Evolutionary conservation across 495 filamentous ascomycete genomes (phyloP).

Genomic region (Trichoderma virens): DNA sequence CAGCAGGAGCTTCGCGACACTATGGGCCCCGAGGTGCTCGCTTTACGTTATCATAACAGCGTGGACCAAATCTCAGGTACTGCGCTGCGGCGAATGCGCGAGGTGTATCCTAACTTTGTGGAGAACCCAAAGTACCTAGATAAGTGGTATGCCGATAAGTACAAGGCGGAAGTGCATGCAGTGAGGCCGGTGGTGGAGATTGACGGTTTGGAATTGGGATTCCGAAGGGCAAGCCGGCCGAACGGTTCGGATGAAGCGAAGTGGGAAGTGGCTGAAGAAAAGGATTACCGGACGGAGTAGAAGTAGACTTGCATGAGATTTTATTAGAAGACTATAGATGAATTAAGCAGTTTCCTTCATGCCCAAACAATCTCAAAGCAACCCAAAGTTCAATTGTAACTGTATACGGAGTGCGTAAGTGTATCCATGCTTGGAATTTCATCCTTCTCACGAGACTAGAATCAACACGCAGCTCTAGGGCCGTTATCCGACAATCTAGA

Average conservation of each 20-base stretch:
- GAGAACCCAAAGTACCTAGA: conserved; percentile 10
- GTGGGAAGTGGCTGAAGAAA: conserved; percentile 45
- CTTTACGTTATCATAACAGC: conserved; percentile 58
- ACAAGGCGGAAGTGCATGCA: conserved; percentile 36
- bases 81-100: conserved; percentile 55
- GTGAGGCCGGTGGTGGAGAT: conserved; percentile 46
- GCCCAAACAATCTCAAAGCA: too few relatives aligned
- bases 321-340: too few relatives aligned
- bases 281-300: conserved; percentile 18
- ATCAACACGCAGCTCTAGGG: too few relatives aligned
- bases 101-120: conserved; percentile 38
- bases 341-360: too few relatives aligned
- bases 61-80: conserved; percentile 64
- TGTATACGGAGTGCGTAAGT: too few relatives aligned
- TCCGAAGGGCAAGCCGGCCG: conserved; percentile 45
- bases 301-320: too few relatives aligned
- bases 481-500: too few relatives aligned
- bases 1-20: conserved; percentile 46
- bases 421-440: too few relatives aligned
- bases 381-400: too few relatives aligned
- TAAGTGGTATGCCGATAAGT: conserved; percentile 6
- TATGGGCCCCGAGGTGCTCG: conserved; percentile 54
- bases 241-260: conserved; percentile 48
- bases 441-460: too few relatives aligned
- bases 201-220: conserved; percentile 44